Conservation (phyloP, 768 basidiomycete genomes). For the button mushroom (Agaricus bisporus) region DNA sequence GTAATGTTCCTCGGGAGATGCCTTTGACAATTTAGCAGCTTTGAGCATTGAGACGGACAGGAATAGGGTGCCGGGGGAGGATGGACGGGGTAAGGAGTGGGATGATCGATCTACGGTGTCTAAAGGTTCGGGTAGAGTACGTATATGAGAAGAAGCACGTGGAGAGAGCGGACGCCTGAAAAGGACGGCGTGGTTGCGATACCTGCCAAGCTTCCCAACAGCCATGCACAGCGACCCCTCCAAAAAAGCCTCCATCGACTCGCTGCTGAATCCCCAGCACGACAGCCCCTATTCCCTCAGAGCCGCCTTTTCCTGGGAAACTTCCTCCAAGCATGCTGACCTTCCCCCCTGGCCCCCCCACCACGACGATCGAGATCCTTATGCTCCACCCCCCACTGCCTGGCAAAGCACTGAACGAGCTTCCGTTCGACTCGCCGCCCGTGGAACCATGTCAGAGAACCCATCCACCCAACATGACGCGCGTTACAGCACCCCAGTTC, state of each 20-base stretch:
- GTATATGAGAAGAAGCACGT: conserved; percentile 6
- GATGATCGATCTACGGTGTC: conserved; percentile 2
- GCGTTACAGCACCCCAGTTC: conserved; percentile 21
- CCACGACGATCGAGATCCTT: conserved; percentile 15
- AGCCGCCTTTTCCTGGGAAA: conserved; percentile 15
- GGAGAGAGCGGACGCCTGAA: neutral
- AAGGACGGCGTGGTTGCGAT: neutral
- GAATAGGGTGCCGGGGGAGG: no score
- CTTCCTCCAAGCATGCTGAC: conserved; percentile 12
- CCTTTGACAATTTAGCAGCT: no score
- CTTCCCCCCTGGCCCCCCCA: conserved; percentile 16
- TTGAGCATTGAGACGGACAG: no score
- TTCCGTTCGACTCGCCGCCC: conserved; percentile 54
- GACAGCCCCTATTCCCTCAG: conserved; percentile 14
- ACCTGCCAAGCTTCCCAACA: conserved; percentile 17
- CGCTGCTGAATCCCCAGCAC: conserved; percentile 35
- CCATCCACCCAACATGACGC: conserved; percentile 17
- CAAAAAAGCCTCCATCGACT: conserved; percentile 37
- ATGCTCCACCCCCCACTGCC: conserved; percentile 21
- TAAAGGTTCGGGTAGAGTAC: neutral
- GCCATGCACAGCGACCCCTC: conserved; percentile 26
- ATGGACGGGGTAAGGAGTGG: no score
- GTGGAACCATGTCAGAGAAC: conserved; percentile 26
- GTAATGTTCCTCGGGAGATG: no score
- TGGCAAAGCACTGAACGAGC: conserved; percentile 51